Percentiles rank a stretch among this genome's conserved stretches.
Conservation (phyloP, 768 basidiomycete genomes). For the Tulasnella sp. region DNA sequence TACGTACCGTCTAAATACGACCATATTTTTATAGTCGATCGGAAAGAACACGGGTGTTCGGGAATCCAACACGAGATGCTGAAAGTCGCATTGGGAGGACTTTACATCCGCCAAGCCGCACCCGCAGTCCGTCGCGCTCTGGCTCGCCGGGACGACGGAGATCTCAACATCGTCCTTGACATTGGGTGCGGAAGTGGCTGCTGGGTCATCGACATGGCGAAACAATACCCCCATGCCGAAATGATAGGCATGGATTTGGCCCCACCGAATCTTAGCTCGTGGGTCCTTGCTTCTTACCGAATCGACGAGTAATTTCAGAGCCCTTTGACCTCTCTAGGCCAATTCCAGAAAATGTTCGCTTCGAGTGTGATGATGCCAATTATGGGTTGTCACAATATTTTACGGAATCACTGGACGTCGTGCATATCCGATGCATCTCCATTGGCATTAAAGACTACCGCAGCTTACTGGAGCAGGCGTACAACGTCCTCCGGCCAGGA, state of each 20-base stretch:
- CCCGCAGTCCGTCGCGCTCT: slow-evolving; percentile 5
- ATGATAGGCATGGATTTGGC: slow-evolving; percentile 1
- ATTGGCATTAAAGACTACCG: not conserved
- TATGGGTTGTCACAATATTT: not conserved
- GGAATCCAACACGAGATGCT: slow-evolving; percentile 15
- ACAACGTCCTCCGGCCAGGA: not conserved
- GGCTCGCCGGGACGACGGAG: not conserved
- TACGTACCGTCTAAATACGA: too few relatives aligned
- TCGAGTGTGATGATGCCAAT: slow-evolving; percentile 13
- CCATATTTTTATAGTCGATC: not conserved
- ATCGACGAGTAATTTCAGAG: not conserved
- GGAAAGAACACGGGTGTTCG: not conserved
- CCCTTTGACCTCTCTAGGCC: not conserved
- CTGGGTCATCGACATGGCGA: slow-evolving; percentile 13
- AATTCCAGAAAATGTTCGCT: not conserved
- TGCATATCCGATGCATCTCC: slow-evolving; percentile 5
- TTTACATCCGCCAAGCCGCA: not conserved
- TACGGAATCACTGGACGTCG: not conserved
- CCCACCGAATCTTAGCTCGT: slow-evolving; percentile 1
- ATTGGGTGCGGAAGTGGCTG: slow-evolving; percentile 8
- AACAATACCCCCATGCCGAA: slow-evolving; percentile 4
- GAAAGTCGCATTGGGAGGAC: slow-evolving; percentile 8
- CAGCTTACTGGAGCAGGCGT: not conserved
- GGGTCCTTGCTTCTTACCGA: not conserved
- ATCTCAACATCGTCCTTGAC: not conserved